Evolutionary conservation across 768 basidiomycete species (phyloP), one percentile per base, ranked within the genome.

Genomic region (Chalciporus chontae): DNA sequence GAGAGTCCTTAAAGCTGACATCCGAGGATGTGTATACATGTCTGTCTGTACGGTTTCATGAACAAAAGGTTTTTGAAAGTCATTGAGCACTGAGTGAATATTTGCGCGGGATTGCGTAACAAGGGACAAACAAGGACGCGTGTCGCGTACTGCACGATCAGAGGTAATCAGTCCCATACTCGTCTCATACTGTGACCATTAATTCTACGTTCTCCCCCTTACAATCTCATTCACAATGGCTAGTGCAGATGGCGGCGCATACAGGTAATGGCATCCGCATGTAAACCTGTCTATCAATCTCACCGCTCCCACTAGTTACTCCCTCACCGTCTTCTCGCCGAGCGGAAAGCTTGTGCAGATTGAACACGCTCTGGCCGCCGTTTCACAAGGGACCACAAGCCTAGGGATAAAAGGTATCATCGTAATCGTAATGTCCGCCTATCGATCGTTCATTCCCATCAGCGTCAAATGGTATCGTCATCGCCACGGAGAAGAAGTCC

Each of bases 281-380:
- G 52, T 48, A 47, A 57, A 47, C 53, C 52, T 53, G 53, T 47
- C 52, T 26, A 46, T 44, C 48, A 32, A 37, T 54, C 64, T 64
- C 47, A 66, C 41, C 23, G 46, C 34, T 40, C 45, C 40, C 40
- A 45, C 40, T 66, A 97, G 94, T 66, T 99, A 96, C 77, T 99
- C 96, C 58, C 83, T 99, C 55, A 99, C 96, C 13, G 95, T 96
- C 62, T 99, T 99, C 83, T 96, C 94, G 34, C 96, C 96, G 47
- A 96, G 94, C 61, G 95, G 95, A 57, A 96, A 94, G 79, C 83
- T 99, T 44, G 95, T 99, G 52, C 96, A 99, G 77, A 99, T 99
- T 67, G 96, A 99, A 76, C 96, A 99, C 73, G 96, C 96, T 40
- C 77, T 99, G 53, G 96, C 96, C 48, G 94, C 94, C 27, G 95